Percentiles rank a stretch among this genome's conserved stretches.
phyloP scores from a whole-genome alignment of 768 basidiomycete genomes.

The Xerocomellus chrysenteron region DNA sequence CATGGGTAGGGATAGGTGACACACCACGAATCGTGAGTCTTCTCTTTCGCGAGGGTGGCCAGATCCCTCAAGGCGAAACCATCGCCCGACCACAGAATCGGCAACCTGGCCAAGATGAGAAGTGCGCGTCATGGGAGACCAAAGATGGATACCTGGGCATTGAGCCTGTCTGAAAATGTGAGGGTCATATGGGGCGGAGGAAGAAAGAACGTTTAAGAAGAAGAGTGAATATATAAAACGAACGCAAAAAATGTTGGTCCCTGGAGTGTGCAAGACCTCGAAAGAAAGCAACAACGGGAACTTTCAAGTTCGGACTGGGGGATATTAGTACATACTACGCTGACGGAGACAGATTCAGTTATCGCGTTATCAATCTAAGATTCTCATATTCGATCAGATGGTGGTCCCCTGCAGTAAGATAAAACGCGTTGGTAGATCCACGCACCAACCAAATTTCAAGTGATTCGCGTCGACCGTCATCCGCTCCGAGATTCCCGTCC shows the following conservation, averaged over 20 bases:
- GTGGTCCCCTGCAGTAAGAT: conserved; percentile 20
- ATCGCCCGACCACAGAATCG: conserved; percentile 49
- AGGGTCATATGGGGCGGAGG: conserved; percentile 33
- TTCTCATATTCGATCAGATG: conserved; percentile 21
- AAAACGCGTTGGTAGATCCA: conserved; percentile 18
- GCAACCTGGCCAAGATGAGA: conserved; percentile 34
- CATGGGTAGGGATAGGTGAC: conserved; percentile 14
- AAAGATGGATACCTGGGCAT: conserved; percentile 35
- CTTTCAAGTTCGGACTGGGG: background rate
- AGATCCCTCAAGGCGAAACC: conserved; percentile 73
- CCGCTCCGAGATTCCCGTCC: too few relatives aligned
- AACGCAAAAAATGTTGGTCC: background rate
- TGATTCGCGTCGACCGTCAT: too few relatives aligned
- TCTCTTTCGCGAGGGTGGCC: conserved; percentile 60
- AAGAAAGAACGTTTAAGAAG: conserved; percentile 16
- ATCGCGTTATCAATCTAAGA: conserved; percentile 21
- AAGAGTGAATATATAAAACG: conserved; percentile 22
- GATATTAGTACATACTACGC: conserved; percentile 12
- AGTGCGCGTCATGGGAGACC: background rate
- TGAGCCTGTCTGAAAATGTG: conserved; percentile 41
- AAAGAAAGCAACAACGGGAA: background rate
- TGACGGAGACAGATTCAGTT: conserved; percentile 8
- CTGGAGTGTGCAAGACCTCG: conserved; percentile 1
- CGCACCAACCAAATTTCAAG: background rate
- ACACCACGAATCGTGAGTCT: conserved; percentile 61